Conservation (phyloP, 352 stramenopile species). For the Globisporangium nunn region DNA sequence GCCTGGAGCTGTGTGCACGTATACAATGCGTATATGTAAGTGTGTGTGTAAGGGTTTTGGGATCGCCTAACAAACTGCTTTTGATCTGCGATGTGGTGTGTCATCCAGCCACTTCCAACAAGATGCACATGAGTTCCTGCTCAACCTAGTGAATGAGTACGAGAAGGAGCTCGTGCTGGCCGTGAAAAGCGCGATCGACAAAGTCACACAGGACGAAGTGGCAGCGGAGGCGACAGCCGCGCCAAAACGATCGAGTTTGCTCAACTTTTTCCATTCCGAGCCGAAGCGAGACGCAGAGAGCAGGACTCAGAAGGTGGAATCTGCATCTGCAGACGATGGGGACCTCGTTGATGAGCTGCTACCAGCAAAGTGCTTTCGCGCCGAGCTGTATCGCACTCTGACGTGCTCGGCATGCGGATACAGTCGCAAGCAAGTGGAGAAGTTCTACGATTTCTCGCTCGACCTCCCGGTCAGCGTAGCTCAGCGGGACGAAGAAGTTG, state of each 20-base stretch:
- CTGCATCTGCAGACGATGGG: conserved; percentile 17
- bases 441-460: conserved; percentile 84
- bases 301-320: conserved; percentile 6
- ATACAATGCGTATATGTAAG: conserved; percentile 7
- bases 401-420: conserved; percentile 74
- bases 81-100: not conserved
- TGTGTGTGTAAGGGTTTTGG: not conserved
- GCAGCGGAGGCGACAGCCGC: conserved; percentile 13
- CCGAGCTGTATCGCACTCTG: conserved; percentile 67
- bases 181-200: conserved; percentile 21
- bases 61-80: not conserved
- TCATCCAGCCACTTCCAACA: conserved; percentile 66
- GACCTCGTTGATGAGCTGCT: conserved; percentile 52
- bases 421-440: conserved; percentile 69
- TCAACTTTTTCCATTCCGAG: conserved; percentile 51
- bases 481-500: conserved; percentile 7
- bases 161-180: conserved; percentile 69
- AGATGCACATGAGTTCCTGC: conserved; percentile 83
- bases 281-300: conserved; percentile 14
- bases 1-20: conserved; percentile 24
- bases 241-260: conserved; percentile 38
- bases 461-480: conserved; percentile 52
- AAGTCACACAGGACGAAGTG: conserved; percentile 9
- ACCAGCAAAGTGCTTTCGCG: conserved; percentile 72
- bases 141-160: conserved; percentile 79